Percentiles rank a stretch among this genome's conserved stretches.
Conservation (phyloP, 495 filamentous ascomycete species). For the Aspergillus affinis region DNA sequence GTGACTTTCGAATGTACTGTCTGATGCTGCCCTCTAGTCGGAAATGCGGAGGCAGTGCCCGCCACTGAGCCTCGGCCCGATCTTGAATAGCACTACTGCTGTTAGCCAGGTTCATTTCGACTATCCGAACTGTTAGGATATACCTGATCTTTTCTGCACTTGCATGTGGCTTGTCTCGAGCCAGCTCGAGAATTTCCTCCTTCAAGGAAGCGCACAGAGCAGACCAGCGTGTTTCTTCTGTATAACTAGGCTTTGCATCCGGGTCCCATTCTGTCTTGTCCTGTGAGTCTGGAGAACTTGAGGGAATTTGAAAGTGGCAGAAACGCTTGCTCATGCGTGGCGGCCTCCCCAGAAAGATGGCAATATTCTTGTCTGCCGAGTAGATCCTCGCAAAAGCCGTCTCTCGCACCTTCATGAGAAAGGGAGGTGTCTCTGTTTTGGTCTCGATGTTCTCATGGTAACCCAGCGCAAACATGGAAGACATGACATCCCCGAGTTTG, state of each 20-base stretch:
- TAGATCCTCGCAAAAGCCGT: conserved; percentile 41
- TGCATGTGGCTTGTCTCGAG: conserved; percentile 30
- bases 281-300: conserved; percentile 1
- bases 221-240: conserved; percentile 41
- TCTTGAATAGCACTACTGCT: conserved; percentile 23
- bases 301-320: conserved; percentile 40
- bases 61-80: conserved; percentile 29
- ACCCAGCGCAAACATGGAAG: conserved; percentile 44
- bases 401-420: conserved; percentile 38
- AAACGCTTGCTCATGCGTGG: conserved; percentile 43
- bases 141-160: conserved; percentile 28
- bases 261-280: neutral
- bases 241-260: conserved; percentile 27
- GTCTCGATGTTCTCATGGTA: conserved; percentile 42
- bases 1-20: conserved; percentile 17
- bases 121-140: neutral
- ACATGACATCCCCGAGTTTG: conserved; percentile 41
- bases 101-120: neutral
- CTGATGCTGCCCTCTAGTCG: conserved; percentile 29
- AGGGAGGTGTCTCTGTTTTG: conserved; percentile 28
- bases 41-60: conserved; percentile 28
- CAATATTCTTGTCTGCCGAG: conserved; percentile 47
- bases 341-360: conserved; percentile 45
- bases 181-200: conserved; percentile 40
- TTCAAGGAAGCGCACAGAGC: conserved; percentile 40